Base-by-base conservation (phyloP, 306 rosid genomes). In the Fagus crenata region DNA sequence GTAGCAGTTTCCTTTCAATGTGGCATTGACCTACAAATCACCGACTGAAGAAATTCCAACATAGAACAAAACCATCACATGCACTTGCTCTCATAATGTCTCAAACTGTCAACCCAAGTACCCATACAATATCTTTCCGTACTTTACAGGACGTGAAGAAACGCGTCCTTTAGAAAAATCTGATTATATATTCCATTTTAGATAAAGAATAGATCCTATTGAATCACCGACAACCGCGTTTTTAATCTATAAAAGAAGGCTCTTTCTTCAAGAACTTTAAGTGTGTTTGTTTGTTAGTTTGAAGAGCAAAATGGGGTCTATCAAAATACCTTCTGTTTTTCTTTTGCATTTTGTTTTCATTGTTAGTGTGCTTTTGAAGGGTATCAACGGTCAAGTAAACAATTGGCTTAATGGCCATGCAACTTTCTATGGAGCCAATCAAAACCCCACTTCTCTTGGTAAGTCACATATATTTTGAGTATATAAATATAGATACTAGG, bases 391-490 rank as follows among this genome's bases (percentile, higher is more conserved):
- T 56, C 83, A 83, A 78, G 90, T 78, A 53, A 79, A 55, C 22
- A 71, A 82, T 79, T 93, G 98, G 98, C 85, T 88, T 78, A 75
- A 80, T 37, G 97, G 85, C 76, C 98, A 90, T 88, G 96, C 96
- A 86, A 93, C 94, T 63, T 93, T 90, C 86, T 93, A 93, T 73
- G 98, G 96, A 63, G 78, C 88, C 76, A 81, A 86, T 78, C 89
- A 88, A 81, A 86, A 54, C 84, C 98, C 98, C 67, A 67, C 89
- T 28, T 81, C 81, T 40, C 88, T 93, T 43, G 96, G 98, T 93
- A 74, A 79, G 84, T 60, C 18, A 14, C 36, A 9, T 5, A 14
- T 39, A 11, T 32, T 54, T 6, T 4, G 33, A 58, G 28, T 22
- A 7, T 22, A 53, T 18, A 4, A 53, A 18, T n/a, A 55, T 17